These are phyloP conservation scores for Chrysoporthe deuterocubensis DNA, from an alignment of 2,329 filamentous ascomycete species.

Conservation along the genomic window DNA sequence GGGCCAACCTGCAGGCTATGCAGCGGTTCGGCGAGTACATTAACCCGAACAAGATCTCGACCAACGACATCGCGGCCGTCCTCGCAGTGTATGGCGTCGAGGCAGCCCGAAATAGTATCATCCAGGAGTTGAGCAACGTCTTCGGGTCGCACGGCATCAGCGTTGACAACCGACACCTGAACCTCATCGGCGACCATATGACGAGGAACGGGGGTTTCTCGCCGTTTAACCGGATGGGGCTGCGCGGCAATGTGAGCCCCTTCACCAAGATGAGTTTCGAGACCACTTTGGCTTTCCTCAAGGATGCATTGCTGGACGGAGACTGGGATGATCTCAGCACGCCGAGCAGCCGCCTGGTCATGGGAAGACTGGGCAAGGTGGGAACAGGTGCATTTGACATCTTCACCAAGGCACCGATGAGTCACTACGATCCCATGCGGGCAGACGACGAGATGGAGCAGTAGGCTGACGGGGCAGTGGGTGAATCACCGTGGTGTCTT, in stretches of 20 bases:
- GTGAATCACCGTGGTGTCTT: not conserved
- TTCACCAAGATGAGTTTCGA: slow-evolving; percentile 99
- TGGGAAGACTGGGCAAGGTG: slow-evolving; percentile 79
- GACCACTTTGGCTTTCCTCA: slow-evolving; percentile 91
- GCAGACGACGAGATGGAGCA: slow-evolving; percentile 29
- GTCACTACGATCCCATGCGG: slow-evolving; percentile 46
- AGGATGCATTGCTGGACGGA: slow-evolving; percentile 86
- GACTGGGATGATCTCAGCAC: slow-evolving; percentile 88
- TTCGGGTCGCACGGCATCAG: slow-evolving; percentile 90
- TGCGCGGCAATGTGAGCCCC: slow-evolving; percentile 82
- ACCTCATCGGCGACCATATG: slow-evolving; percentile 97
- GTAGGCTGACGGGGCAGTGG: not conserved
- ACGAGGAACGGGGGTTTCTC: slow-evolving; percentile 89
- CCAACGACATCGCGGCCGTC: slow-evolving; percentile 90
- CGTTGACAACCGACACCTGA: slow-evolving; percentile 90
- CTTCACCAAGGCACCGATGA: slow-evolving; percentile 63
- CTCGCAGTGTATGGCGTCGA: slow-evolving; percentile 89
- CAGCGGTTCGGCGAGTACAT: slow-evolving; percentile 84
- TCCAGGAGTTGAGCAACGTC: slow-evolving; percentile 81
- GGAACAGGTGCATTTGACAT: slow-evolving; percentile 95
- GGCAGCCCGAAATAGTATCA: slow-evolving; percentile 84
- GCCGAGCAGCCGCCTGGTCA: slow-evolving; percentile 85
- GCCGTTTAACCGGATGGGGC: slow-evolving; percentile 89
- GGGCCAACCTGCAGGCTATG: slow-evolving; percentile 90
- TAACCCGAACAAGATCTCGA: slow-evolving; percentile 83